These are phyloP conservation scores for Trichocladium antarcticum DNA, from an alignment of 495 filamentous ascomycete genomes.

Conservation along the genomic window DNA sequence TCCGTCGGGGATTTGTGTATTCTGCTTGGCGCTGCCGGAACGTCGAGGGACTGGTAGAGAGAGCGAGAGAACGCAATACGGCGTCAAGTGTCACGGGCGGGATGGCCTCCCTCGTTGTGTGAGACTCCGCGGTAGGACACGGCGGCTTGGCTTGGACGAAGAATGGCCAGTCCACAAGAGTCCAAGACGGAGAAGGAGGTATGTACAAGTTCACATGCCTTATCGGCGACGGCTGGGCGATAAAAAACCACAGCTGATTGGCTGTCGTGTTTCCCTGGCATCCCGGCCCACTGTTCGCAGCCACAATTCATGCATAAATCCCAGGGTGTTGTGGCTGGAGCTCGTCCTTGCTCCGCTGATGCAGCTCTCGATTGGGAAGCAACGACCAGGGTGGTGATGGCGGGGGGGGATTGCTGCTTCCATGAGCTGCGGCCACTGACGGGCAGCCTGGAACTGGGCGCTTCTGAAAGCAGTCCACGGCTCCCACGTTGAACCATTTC, in stretches of 20 bases:
- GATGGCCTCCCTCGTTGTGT: too few relatives aligned
- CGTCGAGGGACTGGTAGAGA: too few relatives aligned
- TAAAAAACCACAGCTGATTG: conserved; percentile 4
- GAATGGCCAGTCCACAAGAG: background rate
- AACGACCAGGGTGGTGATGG: conserved; percentile 2
- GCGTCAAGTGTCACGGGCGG: too few relatives aligned
- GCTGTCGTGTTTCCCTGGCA: background rate
- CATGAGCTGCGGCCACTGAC: background rate
- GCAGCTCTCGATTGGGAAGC: background rate
- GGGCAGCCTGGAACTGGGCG: too few relatives aligned
- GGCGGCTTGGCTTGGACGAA: too few relatives aligned
- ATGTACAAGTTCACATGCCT: background rate
- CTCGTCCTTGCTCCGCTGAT: background rate
- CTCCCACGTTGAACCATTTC: too few relatives aligned
- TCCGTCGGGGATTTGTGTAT: too few relatives aligned
- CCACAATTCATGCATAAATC: conserved; percentile 4
- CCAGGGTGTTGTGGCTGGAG: conserved; percentile 5
- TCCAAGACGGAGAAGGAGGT: background rate
- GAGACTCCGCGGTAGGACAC: too few relatives aligned
- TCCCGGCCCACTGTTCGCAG: background rate
- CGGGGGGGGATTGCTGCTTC: conserved; percentile 1
- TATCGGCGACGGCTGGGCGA: conserved; percentile 9
- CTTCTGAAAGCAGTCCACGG: background rate
- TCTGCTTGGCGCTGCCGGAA: too few relatives aligned
- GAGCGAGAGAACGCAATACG: too few relatives aligned